These are phyloP conservation scores for Pythium dissotocum DNA, from an alignment of 352 stramenopile genomes.

Conservation along the genomic window DNA sequence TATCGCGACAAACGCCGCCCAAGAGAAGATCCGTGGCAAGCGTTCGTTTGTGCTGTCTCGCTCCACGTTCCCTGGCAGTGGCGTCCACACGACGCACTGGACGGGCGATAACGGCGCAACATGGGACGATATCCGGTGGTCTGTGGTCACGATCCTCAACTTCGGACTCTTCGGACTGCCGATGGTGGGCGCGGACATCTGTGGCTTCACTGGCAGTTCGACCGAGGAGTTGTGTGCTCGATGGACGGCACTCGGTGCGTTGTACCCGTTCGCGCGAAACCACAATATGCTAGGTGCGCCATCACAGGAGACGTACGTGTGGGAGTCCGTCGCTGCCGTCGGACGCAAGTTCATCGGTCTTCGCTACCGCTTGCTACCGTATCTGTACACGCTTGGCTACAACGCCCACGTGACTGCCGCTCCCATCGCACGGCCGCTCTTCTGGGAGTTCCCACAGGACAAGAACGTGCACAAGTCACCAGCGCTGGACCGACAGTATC, in stretches of 20 bases:
- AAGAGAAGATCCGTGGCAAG: slow-evolving; percentile 56
- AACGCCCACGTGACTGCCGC: slow-evolving; percentile 42
- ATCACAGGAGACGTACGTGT: slow-evolving; percentile 69
- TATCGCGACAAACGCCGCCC: slow-evolving; percentile 54
- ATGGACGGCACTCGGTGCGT: slow-evolving; percentile 69
- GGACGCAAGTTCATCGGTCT: slow-evolving; percentile 64
- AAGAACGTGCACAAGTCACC: slow-evolving; percentile 13
- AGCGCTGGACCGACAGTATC: slow-evolving; percentile 49
- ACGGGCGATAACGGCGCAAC: slow-evolving; percentile 77
- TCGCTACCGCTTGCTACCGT: slow-evolving; percentile 74
- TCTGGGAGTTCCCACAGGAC: slow-evolving; percentile 66
- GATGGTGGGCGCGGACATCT: slow-evolving; percentile 84
- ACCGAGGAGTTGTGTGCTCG: slow-evolving; percentile 70
- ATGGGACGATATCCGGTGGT: slow-evolving; percentile 78
- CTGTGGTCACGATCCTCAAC: slow-evolving; percentile 63
- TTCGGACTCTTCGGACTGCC: slow-evolving; percentile 79
- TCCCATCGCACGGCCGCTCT: slow-evolving; percentile 57
- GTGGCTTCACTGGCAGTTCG: slow-evolving; percentile 54
- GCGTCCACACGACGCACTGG: slow-evolving; percentile 70
- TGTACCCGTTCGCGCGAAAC: slow-evolving; percentile 83
- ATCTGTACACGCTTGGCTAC: slow-evolving; percentile 79
- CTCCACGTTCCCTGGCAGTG: slow-evolving; percentile 68
- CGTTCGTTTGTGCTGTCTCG: slow-evolving; percentile 71
- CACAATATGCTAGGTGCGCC: slow-evolving; percentile 64
- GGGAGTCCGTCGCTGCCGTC: slow-evolving; percentile 45